These are phyloP conservation scores for Eleusine indica DNA, from an alignment of 176 grass and related monocot genomes.

Conservation along the genomic window DNA sequence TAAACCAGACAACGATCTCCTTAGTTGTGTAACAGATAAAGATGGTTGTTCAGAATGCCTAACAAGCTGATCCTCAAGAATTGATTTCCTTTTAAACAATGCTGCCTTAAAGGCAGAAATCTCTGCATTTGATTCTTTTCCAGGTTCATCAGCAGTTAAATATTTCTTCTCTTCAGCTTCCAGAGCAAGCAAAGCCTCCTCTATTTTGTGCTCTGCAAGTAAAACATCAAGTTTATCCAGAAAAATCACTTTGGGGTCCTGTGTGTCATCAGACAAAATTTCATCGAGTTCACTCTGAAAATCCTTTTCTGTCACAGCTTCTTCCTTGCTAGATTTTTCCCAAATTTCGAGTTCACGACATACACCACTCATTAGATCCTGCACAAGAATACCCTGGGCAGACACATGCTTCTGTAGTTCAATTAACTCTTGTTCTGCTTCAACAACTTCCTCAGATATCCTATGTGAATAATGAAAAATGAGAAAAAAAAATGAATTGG, in stretches of 20 bases:
- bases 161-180: slow-evolving; percentile 74
- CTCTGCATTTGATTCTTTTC: slow-evolving; percentile 56
- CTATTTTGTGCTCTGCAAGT: slow-evolving; percentile 80
- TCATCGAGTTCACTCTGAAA: slow-evolving; percentile 62
- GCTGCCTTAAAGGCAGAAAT: slow-evolving; percentile 61
- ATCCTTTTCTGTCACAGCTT: slow-evolving; percentile 50
- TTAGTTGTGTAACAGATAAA: slow-evolving; percentile 69
- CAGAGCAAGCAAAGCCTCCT: slow-evolving; percentile 71
- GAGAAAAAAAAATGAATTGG: slow-evolving; percentile 2
- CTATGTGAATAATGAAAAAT: slow-evolving; percentile 36
- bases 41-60: slow-evolving; percentile 67
- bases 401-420: slow-evolving; percentile 85
- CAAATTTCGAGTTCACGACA: slow-evolving; percentile 77
- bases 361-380: slow-evolving; percentile 91
- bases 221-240: slow-evolving; percentile 77
- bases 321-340: slow-evolving; percentile 65
- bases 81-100: slow-evolving; percentile 68
- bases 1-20: slow-evolving; percentile 71
- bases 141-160: slow-evolving; percentile 42
- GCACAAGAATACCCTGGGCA: slow-evolving; percentile 89
- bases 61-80: slow-evolving; percentile 86
- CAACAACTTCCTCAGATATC: slow-evolving; percentile 92
- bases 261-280: slow-evolving; percentile 55
- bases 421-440: slow-evolving; percentile 92
- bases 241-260: slow-evolving; percentile 66